Percentiles rank a stretch among this genome's conserved stretches.
phyloP scores from a whole-genome alignment of 2,329 filamentous ascomycete genomes.

The Ramularia endophylla region DNA sequence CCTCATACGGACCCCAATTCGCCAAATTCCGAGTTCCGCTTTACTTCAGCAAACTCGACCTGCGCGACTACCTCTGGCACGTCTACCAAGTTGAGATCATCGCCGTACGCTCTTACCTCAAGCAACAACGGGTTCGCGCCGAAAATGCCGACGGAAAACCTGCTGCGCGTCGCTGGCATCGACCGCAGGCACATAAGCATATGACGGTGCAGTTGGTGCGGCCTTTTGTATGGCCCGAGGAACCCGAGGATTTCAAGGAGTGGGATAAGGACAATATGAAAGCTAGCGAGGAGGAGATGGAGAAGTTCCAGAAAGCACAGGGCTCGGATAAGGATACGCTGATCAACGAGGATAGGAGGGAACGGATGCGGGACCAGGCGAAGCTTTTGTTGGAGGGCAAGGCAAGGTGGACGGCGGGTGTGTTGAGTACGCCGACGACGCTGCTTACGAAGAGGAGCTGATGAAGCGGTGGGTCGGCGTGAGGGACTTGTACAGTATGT shows the following conservation, averaged over 20 bases:
- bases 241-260: constrained; percentile 55
- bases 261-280: constrained; percentile 28
- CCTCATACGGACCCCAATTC: constrained; percentile 66
- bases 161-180: constrained; percentile 51
- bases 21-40: constrained; percentile 89
- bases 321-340: constrained; percentile 31
- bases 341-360: constrained; percentile 37
- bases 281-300: constrained; percentile 32
- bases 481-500: too few relatives aligned
- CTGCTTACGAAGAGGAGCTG: too few relatives aligned
- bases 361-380: constrained; percentile 54
- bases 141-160: constrained; percentile 28
- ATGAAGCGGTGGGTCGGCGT: too few relatives aligned
- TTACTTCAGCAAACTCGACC: constrained; percentile 90
- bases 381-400: constrained; percentile 55
- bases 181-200: constrained; percentile 71
- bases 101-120: constrained; percentile 72
- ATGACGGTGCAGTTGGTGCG: constrained; percentile 89
- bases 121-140: constrained; percentile 59
- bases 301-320: constrained; percentile 32
- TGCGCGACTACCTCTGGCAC: constrained; percentile 90
- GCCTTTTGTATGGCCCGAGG: constrained; percentile 82
- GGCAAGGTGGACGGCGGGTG: constrained; percentile 48
- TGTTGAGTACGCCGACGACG: too few relatives aligned
- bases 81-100: constrained; percentile 70